Evolutionary conservation across 768 basidiomycete genomes (phyloP), one percentile per base, ranked within the genome.

Genomic region (Artomyces pyxidatus): DNA sequence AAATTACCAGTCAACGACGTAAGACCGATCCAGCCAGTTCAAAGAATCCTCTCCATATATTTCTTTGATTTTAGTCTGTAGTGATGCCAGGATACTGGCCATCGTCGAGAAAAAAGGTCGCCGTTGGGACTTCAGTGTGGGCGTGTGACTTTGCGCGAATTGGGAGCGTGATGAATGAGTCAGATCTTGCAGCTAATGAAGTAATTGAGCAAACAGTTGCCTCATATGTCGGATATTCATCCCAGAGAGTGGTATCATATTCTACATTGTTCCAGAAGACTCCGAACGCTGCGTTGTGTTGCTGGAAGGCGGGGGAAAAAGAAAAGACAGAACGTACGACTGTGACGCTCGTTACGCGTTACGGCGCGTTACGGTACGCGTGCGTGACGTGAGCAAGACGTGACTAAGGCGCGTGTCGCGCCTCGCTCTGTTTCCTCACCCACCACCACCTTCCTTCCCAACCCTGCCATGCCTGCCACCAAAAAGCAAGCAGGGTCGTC

Each of bases 1-100:
- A 6, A 39, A 58, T 56, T 58, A 76, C 81, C 82, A 84, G 59
- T 84, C 82, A 5, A 71, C 45, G 10, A 71, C 21, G 58, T 81
- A 82, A 10, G 74, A 69, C 37, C 57, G 47, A 42, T 69, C 62
- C 12, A 61, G 54, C 64, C 68, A 70, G 6, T 46, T 27, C 10
- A 65, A 49, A 7, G 58, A 54, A 39, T 56, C 56, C 17, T 57
- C 42, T 11, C 56, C 57, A 49, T 60, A 65, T 26, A 51, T 44
- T 0, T 54, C 40, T 14, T 25, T 37, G 12, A 55, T 48, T 27
- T 50, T 53, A 21, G 27, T 32, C 39, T 52, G 37, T n/a, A 54
- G 19, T 12, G 16, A 42, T 9, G 11, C 30, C 19, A 56, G 23
- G 19, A 50, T 7, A 29, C 17, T 21, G 7, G 60, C n/a, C 51